A percentile compares a stretch with the other conserved stretches of the same genome.
phyloP scores from a whole-genome alignment of 2,329 filamentous ascomycete genomes.

The Aspergillus sp. region DNA sequence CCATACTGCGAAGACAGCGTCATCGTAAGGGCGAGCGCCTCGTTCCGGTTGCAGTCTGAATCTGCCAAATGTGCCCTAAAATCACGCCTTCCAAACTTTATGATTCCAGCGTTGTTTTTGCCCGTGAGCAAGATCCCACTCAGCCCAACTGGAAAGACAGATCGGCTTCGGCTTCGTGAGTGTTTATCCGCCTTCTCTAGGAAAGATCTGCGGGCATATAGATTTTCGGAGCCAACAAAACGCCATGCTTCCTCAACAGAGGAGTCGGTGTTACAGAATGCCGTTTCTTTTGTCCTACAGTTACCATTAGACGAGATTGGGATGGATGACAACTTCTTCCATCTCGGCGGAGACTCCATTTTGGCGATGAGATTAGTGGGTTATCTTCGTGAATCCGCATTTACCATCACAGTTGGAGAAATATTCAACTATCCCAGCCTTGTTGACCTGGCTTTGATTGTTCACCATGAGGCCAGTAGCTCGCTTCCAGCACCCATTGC shows the following conservation, averaged over 20 bases:
- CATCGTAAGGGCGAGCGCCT: not conserved
- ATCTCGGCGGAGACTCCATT: constrained; percentile 7
- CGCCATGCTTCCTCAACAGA: not conserved
- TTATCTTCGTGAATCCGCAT: constrained; percentile 33
- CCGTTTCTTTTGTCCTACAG: not conserved
- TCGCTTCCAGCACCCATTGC: not conserved
- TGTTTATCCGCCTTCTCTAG: not conserved
- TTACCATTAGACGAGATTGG: not conserved
- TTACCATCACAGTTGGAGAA: constrained; percentile 43
- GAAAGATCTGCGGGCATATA: not conserved
- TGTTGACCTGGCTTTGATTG: constrained; percentile 1
- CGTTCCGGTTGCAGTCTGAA: not conserved
- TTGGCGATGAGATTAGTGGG: constrained; percentile 39
- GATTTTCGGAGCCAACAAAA: not conserved
- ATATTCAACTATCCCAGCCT: constrained; percentile 40
- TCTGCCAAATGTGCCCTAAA: not conserved
- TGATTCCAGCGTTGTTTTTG: not conserved
- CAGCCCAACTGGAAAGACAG: not conserved
- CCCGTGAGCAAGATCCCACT: not conserved
- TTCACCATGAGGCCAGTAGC: not conserved
- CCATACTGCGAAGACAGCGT: not conserved
- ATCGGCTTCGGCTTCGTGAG: not conserved
- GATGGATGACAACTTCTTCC: constrained; percentile 1
- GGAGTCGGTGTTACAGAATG: not conserved
- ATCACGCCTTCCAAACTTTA: not conserved